Conservation (phyloP, 1,139 yeast genomes). For the Saccharomyces hybrid region DNA sequence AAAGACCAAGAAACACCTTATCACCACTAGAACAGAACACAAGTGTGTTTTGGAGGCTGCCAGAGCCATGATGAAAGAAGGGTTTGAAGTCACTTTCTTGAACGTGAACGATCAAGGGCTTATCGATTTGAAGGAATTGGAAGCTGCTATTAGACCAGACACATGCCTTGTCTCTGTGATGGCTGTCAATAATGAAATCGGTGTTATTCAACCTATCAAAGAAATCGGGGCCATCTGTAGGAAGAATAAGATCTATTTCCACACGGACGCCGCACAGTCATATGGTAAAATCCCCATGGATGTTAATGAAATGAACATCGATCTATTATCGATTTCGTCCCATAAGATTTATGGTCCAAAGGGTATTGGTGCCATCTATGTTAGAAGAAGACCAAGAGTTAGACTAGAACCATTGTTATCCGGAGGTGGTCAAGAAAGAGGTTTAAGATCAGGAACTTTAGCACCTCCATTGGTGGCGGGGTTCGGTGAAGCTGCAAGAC, state of each 20-base stretch:
- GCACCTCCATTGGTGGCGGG: constrained; percentile 95
- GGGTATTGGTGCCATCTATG: constrained; percentile 94
- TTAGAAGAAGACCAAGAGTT: constrained; percentile 97
- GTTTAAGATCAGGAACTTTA: constrained; percentile 91
- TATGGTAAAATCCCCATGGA: constrained; percentile 89
- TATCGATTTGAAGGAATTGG: constrained; percentile 67
- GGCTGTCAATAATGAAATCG: constrained; percentile 98
- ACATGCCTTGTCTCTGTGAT: constrained; percentile 88
- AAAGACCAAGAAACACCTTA: constrained; percentile 84
- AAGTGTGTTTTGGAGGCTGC: constrained; percentile 96
- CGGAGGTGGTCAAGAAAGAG: constrained; percentile 99
- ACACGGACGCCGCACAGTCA: constrained; percentile 98
- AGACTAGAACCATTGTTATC: constrained; percentile 90
- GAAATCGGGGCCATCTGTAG: constrained; percentile 89
- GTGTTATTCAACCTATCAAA: constrained; percentile 92
- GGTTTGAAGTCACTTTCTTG: constrained; percentile 89
- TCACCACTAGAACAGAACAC: constrained; percentile 95
- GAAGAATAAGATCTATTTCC: constrained; percentile 85
- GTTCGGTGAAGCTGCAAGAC: constrained; percentile 93
- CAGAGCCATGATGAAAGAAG: constrained; percentile 91
- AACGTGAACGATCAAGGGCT: constrained; percentile 81
- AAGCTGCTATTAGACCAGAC: constrained; percentile 80
- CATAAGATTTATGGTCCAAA: constrained; percentile 98
- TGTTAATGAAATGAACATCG: constrained; percentile 90
- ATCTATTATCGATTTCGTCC: constrained; percentile 84